A percentile compares a stretch with the other conserved stretches of the same genome.
Evolutionary conservation across 1,139 yeast genomes (phyloP).

Genomic region (Candida sanyaensis): DNA sequence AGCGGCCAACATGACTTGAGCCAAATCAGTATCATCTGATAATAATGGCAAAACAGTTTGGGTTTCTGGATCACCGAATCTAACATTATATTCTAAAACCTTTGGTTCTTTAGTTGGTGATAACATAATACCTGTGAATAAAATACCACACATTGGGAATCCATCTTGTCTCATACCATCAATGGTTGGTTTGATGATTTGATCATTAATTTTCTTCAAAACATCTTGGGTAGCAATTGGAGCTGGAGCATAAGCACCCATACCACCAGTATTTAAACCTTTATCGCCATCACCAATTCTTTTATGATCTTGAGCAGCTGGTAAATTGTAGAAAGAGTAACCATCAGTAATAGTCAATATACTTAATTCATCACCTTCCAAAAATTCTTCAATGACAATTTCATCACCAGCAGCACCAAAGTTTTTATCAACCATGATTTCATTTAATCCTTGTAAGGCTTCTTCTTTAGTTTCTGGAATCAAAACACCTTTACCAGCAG

Average conservation of each 20-base stretch:
- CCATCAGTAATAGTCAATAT: constrained; percentile 94
- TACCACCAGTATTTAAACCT: constrained; percentile 98
- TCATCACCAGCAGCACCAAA: constrained; percentile 96
- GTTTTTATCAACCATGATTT: constrained; percentile 85
- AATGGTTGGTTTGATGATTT: constrained; percentile 85
- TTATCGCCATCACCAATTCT: constrained; percentile 91
- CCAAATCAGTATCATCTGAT: constrained; percentile 81
- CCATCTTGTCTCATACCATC: constrained; percentile 97
- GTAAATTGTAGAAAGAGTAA: constrained; percentile 84
- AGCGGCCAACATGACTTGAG: constrained; percentile 89
- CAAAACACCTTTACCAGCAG: constrained; percentile 98
- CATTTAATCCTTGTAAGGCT: constrained; percentile 80
- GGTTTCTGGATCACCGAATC: constrained; percentile 99
- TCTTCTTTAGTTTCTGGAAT: constrained; percentile 85
- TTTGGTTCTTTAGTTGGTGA: constrained; percentile 80
- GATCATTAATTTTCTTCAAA: constrained; percentile 65
- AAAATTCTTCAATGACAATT: constrained; percentile 92
- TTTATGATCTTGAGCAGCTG: constrained; percentile 98
- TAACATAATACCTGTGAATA: constrained; percentile 96
- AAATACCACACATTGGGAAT: constrained; percentile 91
- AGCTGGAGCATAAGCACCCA: constrained; percentile 99
- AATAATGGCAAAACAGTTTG: constrained; percentile 92
- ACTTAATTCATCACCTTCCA: constrained; percentile 96
- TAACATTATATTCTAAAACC: constrained; percentile 93
- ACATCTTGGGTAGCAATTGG: constrained; percentile 81